Base-by-base conservation (phyloP, 1,284 basidiomycete genomes). In the Rhodotorula sp. region DNA sequence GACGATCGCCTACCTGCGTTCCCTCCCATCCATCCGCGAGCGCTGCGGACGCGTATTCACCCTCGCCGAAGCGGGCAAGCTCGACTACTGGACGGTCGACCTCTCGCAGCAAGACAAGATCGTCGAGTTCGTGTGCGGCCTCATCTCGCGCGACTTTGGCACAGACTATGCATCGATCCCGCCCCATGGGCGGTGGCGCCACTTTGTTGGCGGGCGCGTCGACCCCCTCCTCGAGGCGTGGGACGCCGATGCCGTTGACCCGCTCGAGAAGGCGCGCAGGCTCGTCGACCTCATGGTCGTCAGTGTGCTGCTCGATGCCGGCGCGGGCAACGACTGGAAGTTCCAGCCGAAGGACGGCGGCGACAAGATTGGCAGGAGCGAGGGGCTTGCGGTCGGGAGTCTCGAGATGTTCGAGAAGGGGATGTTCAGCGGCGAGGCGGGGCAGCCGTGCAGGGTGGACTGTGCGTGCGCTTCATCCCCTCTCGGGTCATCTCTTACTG, bases 331-430 rank as follows among this genome's bases (percentile, higher is more conserved):
- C 73, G 81, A 82, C 27, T 97, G 95, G 95, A 82, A 82, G 25
- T 97, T 91, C 81, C 85, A 83, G 21, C 94, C 96, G 76, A 82
- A 83, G 19, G 66, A 76, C 29, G 77, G 70, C 0, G 87, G 86
- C 0, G 82, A 86, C 78, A 84, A 82, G 17, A 94, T 91, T 79
- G 84, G 85, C 29, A 84, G 95, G 60, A 92, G 90, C 1, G 95
- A 98, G 80, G 95, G 94, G 0, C 84, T 98, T n/a, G 95, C 90
- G 0, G 90, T 97, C 9, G 95, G 94, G 0, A 93, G 91, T 78
- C 83, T 93, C 61, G 88, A 92, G 80, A 97, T 97, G 92, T 98
- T 97, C 77, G 82, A 86, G 62, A 81, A 84, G 10, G 95, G 95
- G 1, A 82, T 92, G 63, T 97, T 97, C 82, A 92, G 90, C 15